phyloP scores from a whole-genome alignment of 2,329 filamentous ascomycete genomes.

The Phaeosphaeria sp. region DNA sequence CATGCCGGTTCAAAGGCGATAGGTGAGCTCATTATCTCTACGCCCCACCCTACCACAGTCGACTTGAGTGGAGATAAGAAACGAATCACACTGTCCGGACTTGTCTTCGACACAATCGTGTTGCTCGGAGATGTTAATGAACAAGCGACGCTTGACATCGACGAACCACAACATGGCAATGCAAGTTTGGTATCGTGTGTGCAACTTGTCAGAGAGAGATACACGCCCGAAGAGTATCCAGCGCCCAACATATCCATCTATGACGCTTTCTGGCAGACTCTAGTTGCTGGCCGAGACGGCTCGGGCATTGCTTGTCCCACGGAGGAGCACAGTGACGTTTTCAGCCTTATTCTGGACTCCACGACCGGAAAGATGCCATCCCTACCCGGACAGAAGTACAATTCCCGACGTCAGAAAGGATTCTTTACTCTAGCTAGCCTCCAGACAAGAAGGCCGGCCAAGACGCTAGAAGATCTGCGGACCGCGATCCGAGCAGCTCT shows the following conservation, averaged over 20 bases:
- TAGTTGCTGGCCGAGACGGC: conserved; percentile 26
- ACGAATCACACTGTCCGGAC: conserved; percentile 18
- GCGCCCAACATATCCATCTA: conserved; percentile 14
- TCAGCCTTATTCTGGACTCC: conserved; percentile 29
- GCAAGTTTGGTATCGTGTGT: conserved; percentile 13
- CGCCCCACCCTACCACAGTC: background rate
- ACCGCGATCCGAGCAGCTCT: conserved; percentile 21
- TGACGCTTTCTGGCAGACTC: conserved; percentile 30
- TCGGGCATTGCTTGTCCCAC: conserved; percentile 17
- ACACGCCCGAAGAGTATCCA: conserved; percentile 7
- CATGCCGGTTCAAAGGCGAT: conserved; percentile 1
- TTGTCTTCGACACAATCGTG: conserved; percentile 21
- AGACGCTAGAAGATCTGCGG: conserved; percentile 19
- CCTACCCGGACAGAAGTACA: conserved; percentile 29
- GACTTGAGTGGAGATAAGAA: conserved; percentile 10
- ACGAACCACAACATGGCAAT: conserved; percentile 10
- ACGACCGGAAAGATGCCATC: conserved; percentile 17
- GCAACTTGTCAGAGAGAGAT: conserved; percentile 6
- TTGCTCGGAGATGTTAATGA: conserved; percentile 11
- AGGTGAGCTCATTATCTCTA: background rate
- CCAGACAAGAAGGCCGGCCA: conserved; percentile 18
- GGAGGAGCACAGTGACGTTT: conserved; percentile 26
- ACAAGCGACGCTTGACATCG: conserved; percentile 20
- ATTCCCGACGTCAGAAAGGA: conserved; percentile 23
- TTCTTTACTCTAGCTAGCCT: conserved; percentile 28